Evolutionary conservation across 73 alveolate genomes (phyloP).

Genomic region (Paramecium sonneborni): DNA sequence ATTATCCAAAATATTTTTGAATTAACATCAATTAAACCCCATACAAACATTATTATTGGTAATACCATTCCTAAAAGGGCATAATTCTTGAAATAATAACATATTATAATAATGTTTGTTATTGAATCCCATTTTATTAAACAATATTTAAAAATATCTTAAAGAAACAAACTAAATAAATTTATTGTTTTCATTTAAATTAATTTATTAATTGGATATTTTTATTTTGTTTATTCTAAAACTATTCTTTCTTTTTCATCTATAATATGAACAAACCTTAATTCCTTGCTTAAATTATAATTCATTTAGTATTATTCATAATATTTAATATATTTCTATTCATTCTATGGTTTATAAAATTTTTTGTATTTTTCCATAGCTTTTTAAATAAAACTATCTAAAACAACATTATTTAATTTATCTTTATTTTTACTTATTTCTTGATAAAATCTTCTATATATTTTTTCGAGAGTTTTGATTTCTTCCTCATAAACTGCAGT

Average conservation of each 20-base stretch:
- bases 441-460: conserved; percentile 9
- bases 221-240: not conserved
- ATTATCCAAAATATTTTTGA: not conserved
- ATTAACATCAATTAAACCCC: conserved; percentile 25
- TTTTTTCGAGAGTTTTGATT: not conserved
- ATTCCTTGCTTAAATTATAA: not conserved
- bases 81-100: conserved; percentile 1
- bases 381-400: not conserved
- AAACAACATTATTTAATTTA: not conserved
- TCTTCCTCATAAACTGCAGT: not conserved
- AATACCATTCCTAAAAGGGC: conserved; percentile 5
- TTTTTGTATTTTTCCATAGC: not conserved
- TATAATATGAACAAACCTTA: not conserved
- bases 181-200: not conserved
- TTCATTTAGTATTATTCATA: not conserved
- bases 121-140: conserved; percentile 22
- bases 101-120: not conserved
- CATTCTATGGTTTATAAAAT: not conserved
- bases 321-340: not conserved
- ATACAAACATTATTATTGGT: not conserved
- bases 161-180: not conserved
- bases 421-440: not conserved
- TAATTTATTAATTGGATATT: not conserved
- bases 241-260: not conserved
- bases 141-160: conserved; percentile 20